Percentiles rank a stretch among this genome's conserved stretches.
Conservation (phyloP, 805 yeast species). For the Debaryomyces maramus region DNA sequence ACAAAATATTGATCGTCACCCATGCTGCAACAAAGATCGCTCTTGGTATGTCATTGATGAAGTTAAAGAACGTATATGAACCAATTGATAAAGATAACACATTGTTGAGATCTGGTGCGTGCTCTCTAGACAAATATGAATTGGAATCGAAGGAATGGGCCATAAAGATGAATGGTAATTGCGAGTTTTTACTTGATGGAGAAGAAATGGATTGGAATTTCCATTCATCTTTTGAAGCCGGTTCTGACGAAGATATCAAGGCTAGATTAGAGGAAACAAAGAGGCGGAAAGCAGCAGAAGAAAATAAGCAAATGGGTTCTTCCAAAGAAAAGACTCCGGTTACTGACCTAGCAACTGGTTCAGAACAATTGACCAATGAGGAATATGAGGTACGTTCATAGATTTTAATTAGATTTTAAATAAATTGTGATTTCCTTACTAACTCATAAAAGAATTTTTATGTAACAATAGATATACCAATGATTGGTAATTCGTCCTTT, state of each 20-base stretch:
- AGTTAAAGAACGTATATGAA: slow-evolving; percentile 51
- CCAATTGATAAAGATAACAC: slow-evolving; percentile 44
- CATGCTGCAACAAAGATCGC: slow-evolving; percentile 95
- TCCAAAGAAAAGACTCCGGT: slow-evolving; percentile 18
- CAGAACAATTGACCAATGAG: slow-evolving; percentile 13
- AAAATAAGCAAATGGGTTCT: slow-evolving; percentile 50
- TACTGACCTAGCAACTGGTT: slow-evolving; percentile 16
- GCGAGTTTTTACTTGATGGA: slow-evolving; percentile 69
- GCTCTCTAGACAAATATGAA: slow-evolving; percentile 71
- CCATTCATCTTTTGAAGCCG: slow-evolving; percentile 75
- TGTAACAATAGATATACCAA: slow-evolving; percentile 35
- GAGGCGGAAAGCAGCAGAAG: slow-evolving; percentile 22
- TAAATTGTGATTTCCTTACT: slow-evolving; percentile 11
- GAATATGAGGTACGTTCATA: slow-evolving; percentile 28
- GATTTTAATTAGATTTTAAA: slow-evolving; percentile 7
- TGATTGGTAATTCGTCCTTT: slow-evolving; percentile 16
- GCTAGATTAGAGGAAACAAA: slow-evolving; percentile 37
- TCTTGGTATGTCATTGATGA: slow-evolving; percentile 73
- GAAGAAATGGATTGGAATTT: slow-evolving; percentile 96
- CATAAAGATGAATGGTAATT: slow-evolving; percentile 67
- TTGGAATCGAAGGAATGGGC: slow-evolving; percentile 49
- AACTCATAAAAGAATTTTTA: slow-evolving; percentile 34
- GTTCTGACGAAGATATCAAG: slow-evolving; percentile 81
- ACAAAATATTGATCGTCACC: slow-evolving; percentile 69
- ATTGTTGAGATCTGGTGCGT: slow-evolving; percentile 70